A percentile compares a stretch with the other conserved stretches of the same genome.
These are phyloP conservation scores for Selenicereus undatus DNA, from an alignment of 148 eudicot species.

Conservation along the genomic window DNA sequence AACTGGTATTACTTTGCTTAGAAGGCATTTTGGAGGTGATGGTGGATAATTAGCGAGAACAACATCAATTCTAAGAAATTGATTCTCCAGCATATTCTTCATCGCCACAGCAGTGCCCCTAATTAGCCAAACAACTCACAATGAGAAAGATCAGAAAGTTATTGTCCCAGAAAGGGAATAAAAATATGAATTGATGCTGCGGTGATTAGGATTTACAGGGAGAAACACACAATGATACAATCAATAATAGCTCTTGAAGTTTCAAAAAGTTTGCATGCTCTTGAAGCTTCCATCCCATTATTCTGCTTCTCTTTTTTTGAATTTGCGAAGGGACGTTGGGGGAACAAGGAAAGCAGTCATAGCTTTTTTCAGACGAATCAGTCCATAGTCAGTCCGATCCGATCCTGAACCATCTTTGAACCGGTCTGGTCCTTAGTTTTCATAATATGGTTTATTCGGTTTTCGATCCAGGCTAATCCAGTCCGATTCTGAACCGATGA, in stretches of 20 bases:
- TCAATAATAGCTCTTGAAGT: not conserved
- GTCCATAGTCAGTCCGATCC: no score
- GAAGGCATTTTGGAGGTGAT: slow-evolving; percentile 79
- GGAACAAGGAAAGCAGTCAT: not conserved
- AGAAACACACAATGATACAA: not conserved
- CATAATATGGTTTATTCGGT: no score
- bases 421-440: no score
- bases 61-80: slow-evolving; percentile 71
- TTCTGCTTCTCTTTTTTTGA: not conserved
- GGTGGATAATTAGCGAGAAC: slow-evolving; percentile 88
- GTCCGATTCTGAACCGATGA: no score
- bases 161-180: not conserved
- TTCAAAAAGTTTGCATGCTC: not conserved
- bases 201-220: not conserved
- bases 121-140: slow-evolving; percentile 14
- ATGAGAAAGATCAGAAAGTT: not conserved
- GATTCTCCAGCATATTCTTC: slow-evolving; percentile 91
- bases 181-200: not conserved
- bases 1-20: slow-evolving; percentile 75
- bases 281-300: not conserved
- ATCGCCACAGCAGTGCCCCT: slow-evolving; percentile 87
- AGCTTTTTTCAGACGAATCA: not conserved
- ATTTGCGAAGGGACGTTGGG: not conserved
- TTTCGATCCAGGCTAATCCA: no score
- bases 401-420: no score